These are phyloP conservation scores for Citrus medica DNA, from an alignment of 345 rosid species.

Conservation along the genomic window DNA sequence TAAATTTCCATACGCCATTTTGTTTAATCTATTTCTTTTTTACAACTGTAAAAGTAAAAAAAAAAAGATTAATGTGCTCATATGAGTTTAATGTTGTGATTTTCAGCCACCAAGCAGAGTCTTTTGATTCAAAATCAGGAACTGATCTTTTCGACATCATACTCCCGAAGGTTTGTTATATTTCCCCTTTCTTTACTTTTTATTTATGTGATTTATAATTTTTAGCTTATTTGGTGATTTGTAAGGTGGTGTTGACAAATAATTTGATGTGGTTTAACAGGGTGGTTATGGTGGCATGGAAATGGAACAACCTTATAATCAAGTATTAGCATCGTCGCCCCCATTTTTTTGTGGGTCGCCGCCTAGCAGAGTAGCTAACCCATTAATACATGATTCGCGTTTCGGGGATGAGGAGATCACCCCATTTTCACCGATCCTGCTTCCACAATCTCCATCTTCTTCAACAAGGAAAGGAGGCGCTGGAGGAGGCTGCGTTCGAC, in stretches of 20 bases:
- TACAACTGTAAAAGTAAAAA: neutral
- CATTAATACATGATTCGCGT: slow-evolving; percentile 79
- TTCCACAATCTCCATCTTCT: slow-evolving; percentile 48
- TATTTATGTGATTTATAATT: neutral
- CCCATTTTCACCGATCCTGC: slow-evolving; percentile 32
- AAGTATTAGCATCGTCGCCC: slow-evolving; percentile 62
- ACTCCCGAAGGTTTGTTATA: slow-evolving; percentile 55
- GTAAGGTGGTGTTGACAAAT: neutral
- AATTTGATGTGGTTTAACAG: slow-evolving; percentile 23
- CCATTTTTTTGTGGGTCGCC: slow-evolving; percentile 90
- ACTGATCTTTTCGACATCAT: slow-evolving; percentile 72
- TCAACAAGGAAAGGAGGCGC: slow-evolving; percentile 47
- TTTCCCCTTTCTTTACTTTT: neutral
- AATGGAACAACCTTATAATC: slow-evolving; percentile 40
- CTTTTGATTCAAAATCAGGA: slow-evolving; percentile 54
- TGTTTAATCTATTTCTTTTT: neutral
- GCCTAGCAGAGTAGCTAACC: slow-evolving; percentile 99
- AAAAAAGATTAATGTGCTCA: neutral
- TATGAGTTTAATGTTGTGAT: neutral
- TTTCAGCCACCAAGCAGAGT: slow-evolving; percentile 68
- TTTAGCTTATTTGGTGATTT: neutral
- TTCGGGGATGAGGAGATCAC: slow-evolving; percentile 56
- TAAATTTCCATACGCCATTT: neutral
- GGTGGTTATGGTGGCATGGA: slow-evolving; percentile 51
- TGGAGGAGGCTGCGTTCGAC: slow-evolving; percentile 47